Conservation (phyloP, 2,329 filamentous ascomycete genomes). For the Dothistroma pini region DNA sequence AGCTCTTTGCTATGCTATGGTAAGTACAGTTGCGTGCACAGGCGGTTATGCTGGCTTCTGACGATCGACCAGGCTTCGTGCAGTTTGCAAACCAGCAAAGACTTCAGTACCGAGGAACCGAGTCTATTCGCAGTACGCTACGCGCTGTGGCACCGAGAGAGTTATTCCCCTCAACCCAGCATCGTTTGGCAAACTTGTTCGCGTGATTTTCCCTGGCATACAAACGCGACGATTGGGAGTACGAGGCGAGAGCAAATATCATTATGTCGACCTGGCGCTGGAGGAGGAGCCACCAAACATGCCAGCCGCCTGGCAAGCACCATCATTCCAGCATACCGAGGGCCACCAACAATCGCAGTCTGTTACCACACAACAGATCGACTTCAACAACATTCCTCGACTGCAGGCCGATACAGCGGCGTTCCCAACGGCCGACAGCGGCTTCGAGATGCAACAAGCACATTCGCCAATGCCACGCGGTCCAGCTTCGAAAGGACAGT, state of each 20-base stretch:
- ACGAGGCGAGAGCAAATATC: constrained; percentile 95
- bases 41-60: constrained; percentile 17
- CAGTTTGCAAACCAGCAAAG: constrained; percentile 68
- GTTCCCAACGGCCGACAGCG: constrained; percentile 39
- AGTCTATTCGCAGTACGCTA: constrained; percentile 94
- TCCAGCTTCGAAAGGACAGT: constrained; percentile 42
- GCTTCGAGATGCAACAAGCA: constrained; percentile 30
- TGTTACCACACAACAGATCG: constrained; percentile 30
- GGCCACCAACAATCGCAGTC: constrained; percentile 31
- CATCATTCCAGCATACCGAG: constrained; percentile 18
- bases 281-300: constrained; percentile 41
- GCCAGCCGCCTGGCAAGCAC: constrained; percentile 23
- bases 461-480: constrained; percentile 33
- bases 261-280: constrained; percentile 64
- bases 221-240: constrained; percentile 90
- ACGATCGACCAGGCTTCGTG: constrained; percentile 60
- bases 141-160: constrained; percentile 84
- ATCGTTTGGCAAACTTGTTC: constrained; percentile 94
- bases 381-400: constrained; percentile 43
- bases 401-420: constrained; percentile 48
- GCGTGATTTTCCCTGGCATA: constrained; percentile 91
- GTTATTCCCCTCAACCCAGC: constrained; percentile 95
- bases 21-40: constrained; percentile 44
- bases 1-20: constrained; percentile 88
- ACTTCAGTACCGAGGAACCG: constrained; percentile 86